phyloP scores from a whole-genome alignment of 805 yeast genomes.

The Candida alai region DNA sequence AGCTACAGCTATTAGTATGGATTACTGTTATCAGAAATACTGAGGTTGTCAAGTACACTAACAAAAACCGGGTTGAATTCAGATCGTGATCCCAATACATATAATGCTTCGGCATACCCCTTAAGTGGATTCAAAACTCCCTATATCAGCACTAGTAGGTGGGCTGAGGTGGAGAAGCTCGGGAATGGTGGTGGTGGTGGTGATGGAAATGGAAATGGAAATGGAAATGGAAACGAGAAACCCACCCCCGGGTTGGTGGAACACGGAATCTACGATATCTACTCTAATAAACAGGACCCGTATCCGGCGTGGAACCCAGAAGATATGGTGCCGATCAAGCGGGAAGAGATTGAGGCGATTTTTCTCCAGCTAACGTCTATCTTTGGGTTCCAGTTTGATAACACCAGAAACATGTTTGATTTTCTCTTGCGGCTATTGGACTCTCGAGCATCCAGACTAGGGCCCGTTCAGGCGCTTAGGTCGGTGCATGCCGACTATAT shows the following conservation, averaged over 20 bases:
- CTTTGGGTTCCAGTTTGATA: slow-evolving; percentile 70
- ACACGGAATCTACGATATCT: slow-evolving; percentile 38
- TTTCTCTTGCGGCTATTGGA: slow-evolving; percentile 58
- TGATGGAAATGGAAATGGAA: no score
- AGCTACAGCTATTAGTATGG: slow-evolving; percentile 18
- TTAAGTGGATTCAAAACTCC: slow-evolving; percentile 45
- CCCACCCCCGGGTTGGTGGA: slow-evolving; percentile 37
- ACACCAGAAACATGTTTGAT: slow-evolving; percentile 63
- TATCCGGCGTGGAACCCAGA: slow-evolving; percentile 52
- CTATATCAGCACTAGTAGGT: slow-evolving; percentile 36
- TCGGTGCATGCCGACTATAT: slow-evolving; percentile 71
- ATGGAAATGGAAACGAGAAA: no score
- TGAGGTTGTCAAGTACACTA: slow-evolving; percentile 3
- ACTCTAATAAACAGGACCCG: slow-evolving; percentile 44
- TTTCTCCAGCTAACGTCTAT: slow-evolving; percentile 48
- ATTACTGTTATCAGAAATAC: slow-evolving; percentile 10
- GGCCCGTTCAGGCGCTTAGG: slow-evolving; percentile 50
- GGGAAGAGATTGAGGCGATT: slow-evolving; percentile 53
- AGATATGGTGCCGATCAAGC: slow-evolving; percentile 44
- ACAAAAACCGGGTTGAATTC: no score
- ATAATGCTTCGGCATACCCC: slow-evolving; percentile 13
- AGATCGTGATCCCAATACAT: slow-evolving; percentile 10
- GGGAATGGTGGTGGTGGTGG: no score
- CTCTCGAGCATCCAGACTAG: slow-evolving; percentile 65
- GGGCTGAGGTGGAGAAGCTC: slow-evolving; percentile 37